Evolutionary conservation across 768 basidiomycete genomes (phyloP).

Genomic region (Mycena galericulata): DNA sequence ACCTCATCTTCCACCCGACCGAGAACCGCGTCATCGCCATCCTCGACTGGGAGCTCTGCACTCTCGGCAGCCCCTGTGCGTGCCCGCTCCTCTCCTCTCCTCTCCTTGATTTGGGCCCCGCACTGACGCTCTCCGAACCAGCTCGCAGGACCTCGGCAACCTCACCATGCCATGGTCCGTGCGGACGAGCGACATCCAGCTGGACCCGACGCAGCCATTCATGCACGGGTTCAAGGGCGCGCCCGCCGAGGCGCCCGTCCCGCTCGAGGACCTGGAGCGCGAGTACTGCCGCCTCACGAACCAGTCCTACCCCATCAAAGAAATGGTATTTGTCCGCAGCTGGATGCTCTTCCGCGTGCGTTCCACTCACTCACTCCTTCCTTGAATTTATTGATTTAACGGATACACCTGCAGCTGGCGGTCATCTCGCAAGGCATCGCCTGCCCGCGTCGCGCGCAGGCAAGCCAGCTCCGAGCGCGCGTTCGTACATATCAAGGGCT

Average conservation of each 20-base stretch:
- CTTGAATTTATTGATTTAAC: too few relatives aligned
- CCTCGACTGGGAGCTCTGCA: constrained; percentile 97
- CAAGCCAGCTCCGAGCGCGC: constrained; percentile 93
- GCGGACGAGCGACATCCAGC: constrained; percentile 54
- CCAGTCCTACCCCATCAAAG: constrained; percentile 79
- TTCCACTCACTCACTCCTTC: constrained; percentile 13
- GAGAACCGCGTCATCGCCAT: constrained; percentile 95
- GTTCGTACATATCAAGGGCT: constrained; percentile 54
- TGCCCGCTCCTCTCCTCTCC: constrained; percentile 22
- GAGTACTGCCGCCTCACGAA: constrained; percentile 80
- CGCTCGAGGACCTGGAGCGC: constrained; percentile 78
- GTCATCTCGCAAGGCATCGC: constrained; percentile 93
- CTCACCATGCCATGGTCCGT: constrained; percentile 88
- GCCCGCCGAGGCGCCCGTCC: constrained; percentile 66
- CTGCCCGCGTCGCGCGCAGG: constrained; percentile 82
- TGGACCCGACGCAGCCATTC: constrained; percentile 37
- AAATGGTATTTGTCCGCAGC: constrained; percentile 84
- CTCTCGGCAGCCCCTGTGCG: constrained; percentile 90
- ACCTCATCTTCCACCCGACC: constrained; percentile 92
- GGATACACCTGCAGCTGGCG: constrained; percentile 62
- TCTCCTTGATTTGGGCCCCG: too few relatives aligned
- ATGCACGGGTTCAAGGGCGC: constrained; percentile 76
- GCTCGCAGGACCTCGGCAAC: constrained; percentile 92
- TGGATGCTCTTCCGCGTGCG: constrained; percentile 88
- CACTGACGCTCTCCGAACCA: constrained; percentile 43